Evolutionary conservation across 352 stramenopile species (phyloP).

Genomic region (Phytophthora cactorum): DNA sequence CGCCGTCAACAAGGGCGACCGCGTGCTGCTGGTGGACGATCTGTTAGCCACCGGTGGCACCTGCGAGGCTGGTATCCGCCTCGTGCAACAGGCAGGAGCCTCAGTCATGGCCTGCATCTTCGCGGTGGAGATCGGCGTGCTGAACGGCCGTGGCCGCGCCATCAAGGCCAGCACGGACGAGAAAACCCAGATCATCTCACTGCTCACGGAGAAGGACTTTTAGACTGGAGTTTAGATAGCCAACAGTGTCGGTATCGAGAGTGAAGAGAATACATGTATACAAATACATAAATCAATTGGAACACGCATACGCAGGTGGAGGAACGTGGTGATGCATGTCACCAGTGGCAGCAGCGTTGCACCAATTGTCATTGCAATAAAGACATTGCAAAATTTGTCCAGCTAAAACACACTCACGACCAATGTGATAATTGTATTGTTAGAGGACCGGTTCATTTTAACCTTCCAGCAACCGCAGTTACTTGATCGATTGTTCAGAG

Average conservation of each 20-base stretch:
- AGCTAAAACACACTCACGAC: too few species aligned
- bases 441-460: too few species aligned
- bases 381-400: too few species aligned
- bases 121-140: constrained; percentile 93
- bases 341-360: not conserved
- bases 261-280: constrained; percentile 2
- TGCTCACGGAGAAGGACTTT: constrained; percentile 79
- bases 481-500: too few species aligned
- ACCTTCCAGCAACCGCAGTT: too few species aligned
- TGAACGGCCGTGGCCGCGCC: constrained; percentile 62
- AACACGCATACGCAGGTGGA: not conserved
- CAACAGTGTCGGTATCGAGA: constrained; percentile 6
- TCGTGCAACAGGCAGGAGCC: constrained; percentile 88
- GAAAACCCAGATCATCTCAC: constrained; percentile 57
- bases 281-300: constrained; percentile 29
- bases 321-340: not conserved
- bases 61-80: constrained; percentile 85
- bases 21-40: constrained; percentile 97
- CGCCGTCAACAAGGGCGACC: constrained; percentile 75
- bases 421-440: too few species aligned
- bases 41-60: constrained; percentile 97
- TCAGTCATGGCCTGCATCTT: constrained; percentile 93
- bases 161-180: constrained; percentile 44
- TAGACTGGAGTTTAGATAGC: constrained; percentile 24
- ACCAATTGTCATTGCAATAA: too few species aligned